Evolutionary conservation across 2,329 filamentous ascomycete genomes (phyloP).

Genomic region (Aureobasidium sp.): DNA sequence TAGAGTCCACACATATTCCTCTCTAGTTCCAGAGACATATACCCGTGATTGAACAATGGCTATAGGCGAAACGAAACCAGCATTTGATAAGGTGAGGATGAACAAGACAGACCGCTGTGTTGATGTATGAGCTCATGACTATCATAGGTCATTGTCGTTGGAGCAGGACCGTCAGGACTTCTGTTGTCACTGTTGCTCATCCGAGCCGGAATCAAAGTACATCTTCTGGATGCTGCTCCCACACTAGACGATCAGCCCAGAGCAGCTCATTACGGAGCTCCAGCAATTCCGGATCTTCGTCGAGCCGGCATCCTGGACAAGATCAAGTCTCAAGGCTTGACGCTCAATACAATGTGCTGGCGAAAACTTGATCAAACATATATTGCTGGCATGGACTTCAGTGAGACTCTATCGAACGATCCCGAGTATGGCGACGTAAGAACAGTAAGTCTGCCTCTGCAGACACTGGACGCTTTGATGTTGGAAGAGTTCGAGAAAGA

Average conservation of each 20-base stretch:
- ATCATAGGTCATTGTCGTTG: conserved; percentile 38
- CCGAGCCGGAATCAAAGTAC: conserved; percentile 36
- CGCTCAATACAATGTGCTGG: conserved; percentile 33
- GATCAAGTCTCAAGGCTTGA: conserved; percentile 30
- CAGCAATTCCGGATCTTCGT: conserved; percentile 43
- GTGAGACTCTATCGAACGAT: conserved; percentile 29
- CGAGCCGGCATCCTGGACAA: conserved; percentile 41
- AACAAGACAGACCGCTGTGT: background rate
- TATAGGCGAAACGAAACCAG: conserved; percentile 5
- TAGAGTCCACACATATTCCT: background rate
- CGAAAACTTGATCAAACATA: conserved; percentile 30
- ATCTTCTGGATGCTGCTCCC: conserved; percentile 35
- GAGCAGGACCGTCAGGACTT: conserved; percentile 46
- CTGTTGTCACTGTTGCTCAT: conserved; percentile 45
- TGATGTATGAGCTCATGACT: background rate
- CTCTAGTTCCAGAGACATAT: background rate
- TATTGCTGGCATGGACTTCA: conserved; percentile 31
- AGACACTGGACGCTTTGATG: conserved; percentile 32
- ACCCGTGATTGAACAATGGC: background rate
- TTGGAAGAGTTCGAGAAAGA: conserved; percentile 26
- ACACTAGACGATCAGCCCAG: conserved; percentile 39
- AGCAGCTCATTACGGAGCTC: conserved; percentile 48
- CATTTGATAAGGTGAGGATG: conserved; percentile 13
- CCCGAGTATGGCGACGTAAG: conserved; percentile 15
- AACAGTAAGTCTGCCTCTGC: conserved; percentile 30